Evolutionary conservation across 345 rosid genomes (phyloP).

Genomic region (Barbarea vulgaris): DNA sequence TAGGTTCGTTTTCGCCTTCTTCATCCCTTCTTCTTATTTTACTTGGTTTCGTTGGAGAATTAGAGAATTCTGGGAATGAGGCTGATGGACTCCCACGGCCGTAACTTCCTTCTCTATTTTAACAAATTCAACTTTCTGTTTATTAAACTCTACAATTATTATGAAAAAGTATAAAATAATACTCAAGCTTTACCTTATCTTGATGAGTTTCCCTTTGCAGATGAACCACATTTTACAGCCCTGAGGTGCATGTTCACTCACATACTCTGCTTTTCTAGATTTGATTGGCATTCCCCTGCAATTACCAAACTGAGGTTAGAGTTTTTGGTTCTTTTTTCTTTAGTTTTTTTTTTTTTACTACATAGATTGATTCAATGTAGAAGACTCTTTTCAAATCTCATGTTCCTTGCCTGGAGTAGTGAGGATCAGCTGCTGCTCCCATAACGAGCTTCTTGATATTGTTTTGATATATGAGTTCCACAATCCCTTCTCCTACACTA

Average conservation of each 20-base stretch:
- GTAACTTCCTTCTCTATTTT: constrained; percentile 24
- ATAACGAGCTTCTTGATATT: constrained; percentile 72
- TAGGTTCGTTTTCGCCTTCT: neutral
- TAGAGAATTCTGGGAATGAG: neutral
- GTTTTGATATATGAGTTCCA: constrained; percentile 53
- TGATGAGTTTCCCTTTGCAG: constrained; percentile 63
- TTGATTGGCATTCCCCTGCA: constrained; percentile 69
- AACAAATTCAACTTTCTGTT: neutral
- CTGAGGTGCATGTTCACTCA: constrained; percentile 58
- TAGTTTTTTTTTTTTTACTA: neutral
- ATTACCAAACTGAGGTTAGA: constrained; percentile 26
- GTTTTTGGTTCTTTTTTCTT: neutral
- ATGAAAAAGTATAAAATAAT: neutral
- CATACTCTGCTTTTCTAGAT: constrained; percentile 69
- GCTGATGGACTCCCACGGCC: constrained; percentile 2
- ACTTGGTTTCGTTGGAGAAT: constrained; percentile 3
- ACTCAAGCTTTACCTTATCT: constrained; percentile 48
- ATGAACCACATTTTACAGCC: constrained; percentile 73
- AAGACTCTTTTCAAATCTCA: neutral
- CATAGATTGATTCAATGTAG: neutral
- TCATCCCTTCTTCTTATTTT: constrained; percentile 5
- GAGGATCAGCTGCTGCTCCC: constrained; percentile 87
- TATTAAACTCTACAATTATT: neutral
- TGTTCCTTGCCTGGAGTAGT: constrained; percentile 53
- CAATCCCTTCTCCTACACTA: constrained; percentile 64